These are phyloP conservation scores for Trypanosoma theileri DNA, from an alignment of 208 protist species.

Conservation along the genomic window DNA sequence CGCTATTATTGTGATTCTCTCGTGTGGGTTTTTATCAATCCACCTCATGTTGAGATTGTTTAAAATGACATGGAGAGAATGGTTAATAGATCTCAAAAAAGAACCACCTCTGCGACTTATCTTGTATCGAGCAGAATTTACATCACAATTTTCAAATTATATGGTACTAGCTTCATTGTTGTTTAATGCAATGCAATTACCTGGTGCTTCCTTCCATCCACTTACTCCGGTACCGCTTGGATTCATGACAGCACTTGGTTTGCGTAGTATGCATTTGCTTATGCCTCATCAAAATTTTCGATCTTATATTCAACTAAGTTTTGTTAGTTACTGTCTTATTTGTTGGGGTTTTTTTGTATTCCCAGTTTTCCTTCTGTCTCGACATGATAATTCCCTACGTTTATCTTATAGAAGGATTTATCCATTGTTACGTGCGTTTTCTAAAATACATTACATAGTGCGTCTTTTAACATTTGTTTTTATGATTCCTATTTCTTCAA, in stretches of 20 bases:
- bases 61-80: slow-evolving; percentile 40
- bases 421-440: slow-evolving; percentile 33
- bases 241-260: slow-evolving; percentile 37
- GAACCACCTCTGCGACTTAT: slow-evolving; percentile 54
- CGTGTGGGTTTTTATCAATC: slow-evolving; percentile 34
- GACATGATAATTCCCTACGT: background rate
- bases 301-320: slow-evolving; percentile 12
- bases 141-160: slow-evolving; percentile 63
- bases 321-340: background rate
- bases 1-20: slow-evolving; percentile 28
- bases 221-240: slow-evolving; percentile 50
- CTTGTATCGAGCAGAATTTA: slow-evolving; percentile 65
- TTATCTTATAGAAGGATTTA: slow-evolving; percentile 9
- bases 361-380: background rate
- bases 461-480: slow-evolving; percentile 50
- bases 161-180: slow-evolving; percentile 45
- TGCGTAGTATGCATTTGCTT: slow-evolving; percentile 55
- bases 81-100: slow-evolving; percentile 38
- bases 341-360: slow-evolving; percentile 17
- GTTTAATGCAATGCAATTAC: slow-evolving; percentile 45
- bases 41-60: slow-evolving; percentile 40
- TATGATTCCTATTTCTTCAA: slow-evolving; percentile 39
- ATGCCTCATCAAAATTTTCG: slow-evolving; percentile 57
- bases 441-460: slow-evolving; percentile 35
- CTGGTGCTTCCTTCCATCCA: slow-evolving; percentile 61